Conservation (phyloP, 345 rosid genomes). For the Eucalyptus caleyi region DNA sequence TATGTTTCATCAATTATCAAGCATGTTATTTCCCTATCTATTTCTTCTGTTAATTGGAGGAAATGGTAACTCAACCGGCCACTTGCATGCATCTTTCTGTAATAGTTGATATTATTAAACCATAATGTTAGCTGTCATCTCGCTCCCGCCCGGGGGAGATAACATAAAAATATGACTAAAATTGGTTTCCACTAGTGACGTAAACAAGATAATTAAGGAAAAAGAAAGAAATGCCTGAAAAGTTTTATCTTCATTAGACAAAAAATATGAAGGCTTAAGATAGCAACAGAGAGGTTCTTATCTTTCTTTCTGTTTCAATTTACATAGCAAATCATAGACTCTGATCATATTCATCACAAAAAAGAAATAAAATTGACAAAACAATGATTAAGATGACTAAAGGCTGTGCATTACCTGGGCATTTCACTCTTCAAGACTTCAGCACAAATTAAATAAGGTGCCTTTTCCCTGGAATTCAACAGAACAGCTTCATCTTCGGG, state of each 20-base stretch:
- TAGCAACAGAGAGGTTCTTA: background rate
- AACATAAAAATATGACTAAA: background rate
- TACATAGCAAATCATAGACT: background rate
- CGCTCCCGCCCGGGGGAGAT: background rate
- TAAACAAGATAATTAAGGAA: background rate
- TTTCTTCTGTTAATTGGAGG: background rate
- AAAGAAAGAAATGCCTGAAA: background rate
- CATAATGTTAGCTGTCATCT: background rate
- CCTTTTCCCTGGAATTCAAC: conserved; percentile 98
- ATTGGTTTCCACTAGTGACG: background rate
- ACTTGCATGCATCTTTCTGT: background rate
- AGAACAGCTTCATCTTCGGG: conserved; percentile 98
- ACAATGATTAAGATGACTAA: background rate
- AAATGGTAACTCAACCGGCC: background rate
- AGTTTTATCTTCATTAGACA: background rate
- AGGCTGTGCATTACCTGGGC: conserved; percentile 37
- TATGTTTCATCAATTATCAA: background rate
- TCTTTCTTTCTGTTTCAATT: background rate
- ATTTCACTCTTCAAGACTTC: conserved; percentile 88
- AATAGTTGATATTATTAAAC: background rate
- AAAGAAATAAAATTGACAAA: background rate
- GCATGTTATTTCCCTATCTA: background rate
- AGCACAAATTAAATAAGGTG: conserved; percentile 83
- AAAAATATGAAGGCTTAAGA: background rate
- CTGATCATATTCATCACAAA: background rate